Base-by-base conservation (phyloP, 140 eudicot genomes). In the Stevia rebaudiana region DNA sequence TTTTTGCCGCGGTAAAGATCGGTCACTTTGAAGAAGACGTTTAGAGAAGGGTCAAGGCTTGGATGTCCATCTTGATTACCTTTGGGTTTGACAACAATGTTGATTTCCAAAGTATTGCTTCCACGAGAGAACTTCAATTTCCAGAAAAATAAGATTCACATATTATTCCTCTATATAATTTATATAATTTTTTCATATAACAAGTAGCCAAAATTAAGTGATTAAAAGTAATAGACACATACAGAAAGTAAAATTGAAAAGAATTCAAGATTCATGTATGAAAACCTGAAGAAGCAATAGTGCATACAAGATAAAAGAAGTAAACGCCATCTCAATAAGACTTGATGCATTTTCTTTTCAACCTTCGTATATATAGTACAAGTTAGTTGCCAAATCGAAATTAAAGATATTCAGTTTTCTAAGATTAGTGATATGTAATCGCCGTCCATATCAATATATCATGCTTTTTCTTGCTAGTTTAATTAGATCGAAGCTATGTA, bases 11-110 rank as follows among this genome's bases (percentile, higher is more conserved):
- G 12, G 33, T 74, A 56, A 0, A 86, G 76, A 62, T 82, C 86
- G 1, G 76, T 64, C 8, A 61, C 31, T 1, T 48, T 77, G 77
- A 86, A 82, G 77, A 83, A 86, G 17, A 86, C 80, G 1, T 75
- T 63, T 1, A 70, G 24, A 41, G 77, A 42, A 18, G 84, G 83
- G 35, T 82, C 81, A 52, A 74, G 74, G 13, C 46, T 24, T 30
- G 13, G 10, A 15, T 41, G 54, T 12, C 18, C 43, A 30, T 6
- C 58, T 8, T 15, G 52, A 24, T 53, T 21, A 12, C 49, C 62
- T 50, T 19, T 10, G 50, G 25, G 69, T n/a, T 46, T 43, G 44
- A 30, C 42, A 36, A 57, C 7, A 9, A 3, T 16, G 4, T 57
- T 57, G n/a, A 39, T 52, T 40, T 53, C 42, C 21, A 11, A 58